Conservation (phyloP, 2,329 filamentous ascomycete genomes). For the Pseudogymnoascus sp. region DNA sequence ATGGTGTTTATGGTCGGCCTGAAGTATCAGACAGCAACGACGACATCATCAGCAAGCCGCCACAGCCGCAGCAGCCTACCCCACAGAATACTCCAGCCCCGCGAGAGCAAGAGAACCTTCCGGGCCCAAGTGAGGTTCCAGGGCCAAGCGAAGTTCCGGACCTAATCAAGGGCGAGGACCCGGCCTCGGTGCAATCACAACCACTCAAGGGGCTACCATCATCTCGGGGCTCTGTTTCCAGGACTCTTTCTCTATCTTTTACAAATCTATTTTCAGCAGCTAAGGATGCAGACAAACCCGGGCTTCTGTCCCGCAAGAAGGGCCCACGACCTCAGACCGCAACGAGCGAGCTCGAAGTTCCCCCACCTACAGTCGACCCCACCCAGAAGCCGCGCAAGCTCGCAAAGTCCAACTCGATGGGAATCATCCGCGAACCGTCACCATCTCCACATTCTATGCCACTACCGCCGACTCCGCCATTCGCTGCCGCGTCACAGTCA, state of each 20-base stretch:
- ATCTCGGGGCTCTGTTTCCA: not conserved
- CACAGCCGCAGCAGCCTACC: not conserved
- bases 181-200: not conserved
- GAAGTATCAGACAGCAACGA: constrained; percentile 5
- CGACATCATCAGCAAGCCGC: not conserved
- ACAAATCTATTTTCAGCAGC: constrained; percentile 4
- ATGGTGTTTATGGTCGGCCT: constrained; percentile 2
- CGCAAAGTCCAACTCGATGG: not conserved
- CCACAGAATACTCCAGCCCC: not conserved
- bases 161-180: not conserved
- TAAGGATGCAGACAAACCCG: constrained; percentile 4
- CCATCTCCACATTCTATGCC: constrained; percentile 4
- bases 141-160: not conserved
- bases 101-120: not conserved
- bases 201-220: not conserved
- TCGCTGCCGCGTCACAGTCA: not conserved
- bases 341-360: not conserved
- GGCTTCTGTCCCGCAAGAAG: not conserved
- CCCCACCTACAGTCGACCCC: not conserved
- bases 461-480: not conserved
- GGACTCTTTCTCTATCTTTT: not conserved
- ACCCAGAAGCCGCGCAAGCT: constrained; percentile 6
- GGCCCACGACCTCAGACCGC: constrained; percentile 1
- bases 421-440: not conserved
- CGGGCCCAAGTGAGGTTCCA: not conserved